phyloP scores from a whole-genome alignment of 2,329 filamentous ascomycete genomes.

The Alternaria dauci region DNA sequence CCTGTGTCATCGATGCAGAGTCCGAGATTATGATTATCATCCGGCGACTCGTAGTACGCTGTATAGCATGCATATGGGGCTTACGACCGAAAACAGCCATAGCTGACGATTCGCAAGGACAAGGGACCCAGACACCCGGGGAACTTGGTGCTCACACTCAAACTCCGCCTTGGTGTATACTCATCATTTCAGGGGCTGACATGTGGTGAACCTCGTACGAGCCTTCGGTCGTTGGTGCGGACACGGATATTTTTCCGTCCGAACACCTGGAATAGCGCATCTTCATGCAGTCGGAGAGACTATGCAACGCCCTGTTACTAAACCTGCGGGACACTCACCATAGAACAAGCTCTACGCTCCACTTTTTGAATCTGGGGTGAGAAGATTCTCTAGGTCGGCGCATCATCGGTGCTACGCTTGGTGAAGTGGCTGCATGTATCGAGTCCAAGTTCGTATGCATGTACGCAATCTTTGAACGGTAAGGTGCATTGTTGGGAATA shows the following conservation, averaged over 20 bases:
- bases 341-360: background rate
- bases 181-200: background rate
- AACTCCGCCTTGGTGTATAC: background rate
- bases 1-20: slow-evolving; percentile 1
- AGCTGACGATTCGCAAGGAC: background rate
- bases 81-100: background rate
- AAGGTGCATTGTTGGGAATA: background rate
- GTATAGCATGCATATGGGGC: background rate
- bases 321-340: background rate
- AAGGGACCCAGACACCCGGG: background rate
- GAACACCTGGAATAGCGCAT: background rate
- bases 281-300: background rate
- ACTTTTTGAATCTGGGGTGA: slow-evolving; percentile 2
- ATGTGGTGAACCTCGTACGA: background rate
- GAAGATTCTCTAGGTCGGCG: background rate
- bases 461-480: background rate
- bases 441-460: background rate
- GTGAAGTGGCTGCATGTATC: background rate
- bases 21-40: background rate
- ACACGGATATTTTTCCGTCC: background rate
- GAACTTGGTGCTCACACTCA: background rate
- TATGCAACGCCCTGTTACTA: background rate
- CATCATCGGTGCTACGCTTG: slow-evolving; percentile 1
- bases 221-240: background rate
- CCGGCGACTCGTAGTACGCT: background rate